These are phyloP conservation scores for Seiridium unicorne DNA, from an alignment of 2,329 filamentous ascomycete species.

Conservation along the genomic window DNA sequence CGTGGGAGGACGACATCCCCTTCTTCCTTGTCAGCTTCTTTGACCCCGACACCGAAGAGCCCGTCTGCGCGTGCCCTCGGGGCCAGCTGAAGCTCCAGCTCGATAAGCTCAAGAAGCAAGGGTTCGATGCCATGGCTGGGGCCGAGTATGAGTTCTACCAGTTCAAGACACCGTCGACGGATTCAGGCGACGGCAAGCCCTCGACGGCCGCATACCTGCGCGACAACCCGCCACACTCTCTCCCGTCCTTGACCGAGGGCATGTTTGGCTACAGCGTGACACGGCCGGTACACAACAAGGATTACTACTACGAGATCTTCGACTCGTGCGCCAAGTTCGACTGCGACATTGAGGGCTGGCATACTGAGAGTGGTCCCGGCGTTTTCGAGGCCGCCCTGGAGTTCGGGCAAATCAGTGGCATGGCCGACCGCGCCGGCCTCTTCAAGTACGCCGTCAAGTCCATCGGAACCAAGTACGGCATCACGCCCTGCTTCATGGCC, in stretches of 20 bases:
- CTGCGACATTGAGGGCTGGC: constrained; percentile 77
- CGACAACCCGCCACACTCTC: constrained; percentile 59
- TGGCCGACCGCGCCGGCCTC: constrained; percentile 87
- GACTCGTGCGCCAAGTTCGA: constrained; percentile 68
- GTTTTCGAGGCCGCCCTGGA: constrained; percentile 95
- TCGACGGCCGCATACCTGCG: constrained; percentile 57
- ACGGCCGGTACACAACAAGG: constrained; percentile 72
- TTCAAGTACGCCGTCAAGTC: constrained; percentile 97
- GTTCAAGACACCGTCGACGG: constrained; percentile 31
- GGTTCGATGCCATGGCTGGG: constrained; percentile 73
- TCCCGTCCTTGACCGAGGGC: constrained; percentile 72
- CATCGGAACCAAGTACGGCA: constrained; percentile 80
- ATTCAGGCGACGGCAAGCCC: constrained; percentile 53
- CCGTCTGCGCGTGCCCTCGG: constrained; percentile 69
- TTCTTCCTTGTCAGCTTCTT: constrained; percentile 76
- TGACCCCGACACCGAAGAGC: constrained; percentile 63
- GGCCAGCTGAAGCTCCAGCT: constrained; percentile 62
- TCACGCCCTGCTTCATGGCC: constrained; percentile 98
- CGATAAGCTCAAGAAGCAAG: constrained; percentile 59
- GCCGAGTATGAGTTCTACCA: constrained; percentile 74
- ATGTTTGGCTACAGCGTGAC: constrained; percentile 85
- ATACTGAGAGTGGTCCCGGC: constrained; percentile 78
- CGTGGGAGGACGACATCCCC: constrained; percentile 74
- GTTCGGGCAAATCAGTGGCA: constrained; percentile 81
- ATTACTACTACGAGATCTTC: constrained; percentile 81